Evolutionary conservation across 2,329 filamentous ascomycete genomes (phyloP), one percentile per base, ranked within the genome.

Genomic region (Ascocoryne sarcoides): DNA sequence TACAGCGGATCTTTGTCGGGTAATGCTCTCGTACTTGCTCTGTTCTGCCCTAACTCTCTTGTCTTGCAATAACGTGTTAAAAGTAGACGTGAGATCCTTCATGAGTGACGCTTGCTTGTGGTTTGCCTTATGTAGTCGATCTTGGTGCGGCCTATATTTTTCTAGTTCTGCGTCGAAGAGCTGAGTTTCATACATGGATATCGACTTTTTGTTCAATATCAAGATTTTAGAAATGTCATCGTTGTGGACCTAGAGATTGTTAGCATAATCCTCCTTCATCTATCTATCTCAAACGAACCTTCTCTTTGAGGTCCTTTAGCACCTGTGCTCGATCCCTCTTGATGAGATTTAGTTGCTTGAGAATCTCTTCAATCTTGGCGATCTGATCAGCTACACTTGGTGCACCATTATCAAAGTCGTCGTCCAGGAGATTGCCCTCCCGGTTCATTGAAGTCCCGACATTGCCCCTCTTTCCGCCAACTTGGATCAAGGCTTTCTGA

Each of bases 201-300:
- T 90, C 2, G 87, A 83, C 64, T 96, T 98, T 61, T 96, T 96
- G 70, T 98, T 98, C 44, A 98, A 68, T 41, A 98, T 98, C 45
- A 98, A 71, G 10, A 96, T 89, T 57, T 95, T 92, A 4, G 89
- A 95, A 48, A 98, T 98, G 56, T 98, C 93, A 57, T 98, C 93
- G 50, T 84, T 87, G 64, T 94, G 90, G 39, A 90, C 82, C 90
- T 95, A 39, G 8, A 9, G 4, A 36, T 32, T 14, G 35, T 55
- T 23, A 51, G 46, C 40, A 16, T 17, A 20, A 2, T 31, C 12
- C n/a, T 29, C 10, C 4, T 9, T 14, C 17, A 14, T 16, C 1
- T 12, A 31, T 3, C n/a, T 28, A 30, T 26, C 15, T 15, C 15
- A 36, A 12, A 29, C 71, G 54, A 62, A 93, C 92, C 80, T 94